Evolutionary conservation across 352 stramenopile species (phyloP).

Genomic region (Phytopythium helicoides): DNA sequence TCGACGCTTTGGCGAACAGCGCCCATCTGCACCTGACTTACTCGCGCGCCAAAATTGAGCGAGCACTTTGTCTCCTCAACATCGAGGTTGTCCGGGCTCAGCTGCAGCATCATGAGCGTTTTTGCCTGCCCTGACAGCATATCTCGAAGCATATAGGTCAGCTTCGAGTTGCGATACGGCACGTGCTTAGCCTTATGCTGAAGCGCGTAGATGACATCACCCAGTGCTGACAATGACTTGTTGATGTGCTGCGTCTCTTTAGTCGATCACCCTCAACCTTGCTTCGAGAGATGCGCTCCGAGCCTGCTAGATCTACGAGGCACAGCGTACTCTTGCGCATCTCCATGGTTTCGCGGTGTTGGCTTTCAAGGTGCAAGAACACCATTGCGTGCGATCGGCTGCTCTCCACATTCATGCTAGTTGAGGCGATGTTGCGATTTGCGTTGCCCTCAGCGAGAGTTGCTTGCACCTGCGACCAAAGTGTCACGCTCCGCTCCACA

Average conservation of each 20-base stretch:
- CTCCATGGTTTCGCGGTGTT: constrained; percentile 67
- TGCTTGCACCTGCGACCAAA: constrained; percentile 66
- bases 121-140: constrained; percentile 90
- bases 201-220: constrained; percentile 95
- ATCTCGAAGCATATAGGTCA: constrained; percentile 93
- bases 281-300: constrained; percentile 90
- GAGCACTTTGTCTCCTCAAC: constrained; percentile 89
- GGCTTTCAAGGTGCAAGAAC: constrained; percentile 73
- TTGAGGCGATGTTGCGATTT: constrained; percentile 80
- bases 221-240: constrained; percentile 96
- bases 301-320: constrained; percentile 98
- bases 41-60: constrained; percentile 87
- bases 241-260: constrained; percentile 99
- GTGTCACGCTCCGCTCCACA: constrained; percentile 45
- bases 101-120: constrained; percentile 91
- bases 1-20: constrained; percentile 78
- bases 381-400: constrained; percentile 85
- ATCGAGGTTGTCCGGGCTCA: constrained; percentile 80
- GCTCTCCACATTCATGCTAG: constrained; percentile 86
- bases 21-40: constrained; percentile 89
- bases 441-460: constrained; percentile 73
- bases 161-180: constrained; percentile 94
- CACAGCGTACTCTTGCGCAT: constrained; percentile 89
- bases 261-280: constrained; percentile 84
- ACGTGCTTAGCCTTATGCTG: constrained; percentile 93